A percentile compares a stretch with the other conserved stretches of the same genome.
Evolutionary conservation across 2,329 filamentous ascomycete genomes (phyloP).

Genomic region (Aspergillus pseudoglaucus): DNA sequence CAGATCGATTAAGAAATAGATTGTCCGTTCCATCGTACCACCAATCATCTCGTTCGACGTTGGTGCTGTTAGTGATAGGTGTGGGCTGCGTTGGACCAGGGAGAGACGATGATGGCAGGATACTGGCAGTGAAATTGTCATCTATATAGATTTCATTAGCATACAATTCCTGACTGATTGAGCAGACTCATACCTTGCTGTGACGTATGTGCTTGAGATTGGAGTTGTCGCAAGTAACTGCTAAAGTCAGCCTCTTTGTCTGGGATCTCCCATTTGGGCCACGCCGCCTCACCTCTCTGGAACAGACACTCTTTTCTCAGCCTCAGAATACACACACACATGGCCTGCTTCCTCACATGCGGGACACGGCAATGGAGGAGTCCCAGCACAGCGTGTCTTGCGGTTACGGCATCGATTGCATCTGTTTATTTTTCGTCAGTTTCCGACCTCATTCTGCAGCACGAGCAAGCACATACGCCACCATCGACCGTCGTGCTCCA

Average conservation of each 20-base stretch:
- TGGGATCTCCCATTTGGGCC: background rate
- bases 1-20: conserved; percentile 28
- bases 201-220: conserved; percentile 20
- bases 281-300: conserved; percentile 24
- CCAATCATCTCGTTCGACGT: conserved; percentile 31
- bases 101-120: conserved; percentile 1
- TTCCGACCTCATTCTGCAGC: background rate
- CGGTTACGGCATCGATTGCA: conserved; percentile 33
- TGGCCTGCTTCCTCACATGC: conserved; percentile 27
- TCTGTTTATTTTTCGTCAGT: conserved; percentile 7
- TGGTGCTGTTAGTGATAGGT: conserved; percentile 11
- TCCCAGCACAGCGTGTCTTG: conserved; percentile 32
- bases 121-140: conserved; percentile 3
- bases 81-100: conserved; percentile 12
- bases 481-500: conserved; percentile 17
- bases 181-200: conserved; percentile 5
- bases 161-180: no score
- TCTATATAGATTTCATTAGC: background rate
- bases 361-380: conserved; percentile 28
- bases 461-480: conserved; percentile 16
- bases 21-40: conserved; percentile 34
- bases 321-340: conserved; percentile 30
- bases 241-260: conserved; percentile 2
- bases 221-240: conserved; percentile 29
- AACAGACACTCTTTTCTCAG: conserved; percentile 30